Conservation (phyloP, 2,329 filamentous ascomycete species). For the Neocucurbitaria cava region DNA sequence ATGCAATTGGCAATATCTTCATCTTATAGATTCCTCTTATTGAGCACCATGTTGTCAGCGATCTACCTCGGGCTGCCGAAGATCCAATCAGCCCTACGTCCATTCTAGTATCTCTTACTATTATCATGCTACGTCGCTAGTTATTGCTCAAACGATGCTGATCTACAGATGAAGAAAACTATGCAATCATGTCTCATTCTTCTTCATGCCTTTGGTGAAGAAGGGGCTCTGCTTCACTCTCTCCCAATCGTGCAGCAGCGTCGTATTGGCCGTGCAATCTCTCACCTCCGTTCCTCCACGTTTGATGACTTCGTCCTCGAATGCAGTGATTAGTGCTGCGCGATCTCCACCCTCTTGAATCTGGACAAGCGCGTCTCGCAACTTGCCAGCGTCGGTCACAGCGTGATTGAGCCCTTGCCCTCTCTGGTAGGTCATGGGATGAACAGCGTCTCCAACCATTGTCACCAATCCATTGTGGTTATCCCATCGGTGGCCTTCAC, state of each 20-base stretch:
- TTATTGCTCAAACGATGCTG: background rate
- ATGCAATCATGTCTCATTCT: slow-evolving; percentile 14
- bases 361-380: slow-evolving; percentile 44
- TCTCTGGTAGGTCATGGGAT: slow-evolving; percentile 54
- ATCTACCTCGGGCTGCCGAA: too few relatives aligned
- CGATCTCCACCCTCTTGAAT: slow-evolving; percentile 30
- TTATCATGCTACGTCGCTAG: background rate
- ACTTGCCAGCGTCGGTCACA: slow-evolving; percentile 52
- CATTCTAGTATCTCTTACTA: too few relatives aligned
- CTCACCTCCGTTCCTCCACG: slow-evolving; percentile 43
- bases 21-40: background rate
- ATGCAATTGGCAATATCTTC: background rate
- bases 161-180: background rate
- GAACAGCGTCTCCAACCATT: slow-evolving; percentile 50
- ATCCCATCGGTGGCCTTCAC: slow-evolving; percentile 41
- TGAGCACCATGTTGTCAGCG: background rate
- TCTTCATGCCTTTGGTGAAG: slow-evolving; percentile 42
- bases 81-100: too few relatives aligned
- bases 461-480: slow-evolving; percentile 45
- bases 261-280: slow-evolving; percentile 42
- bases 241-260: slow-evolving; percentile 48
- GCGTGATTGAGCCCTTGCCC: slow-evolving; percentile 60
- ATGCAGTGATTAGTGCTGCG: slow-evolving; percentile 44
- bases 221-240: slow-evolving; percentile 43
- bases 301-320: slow-evolving; percentile 56